Evolutionary conservation across 495 filamentous ascomycete genomes (phyloP), one percentile per base, ranked within the genome.

Genomic region (Aspergillus steynii): DNA sequence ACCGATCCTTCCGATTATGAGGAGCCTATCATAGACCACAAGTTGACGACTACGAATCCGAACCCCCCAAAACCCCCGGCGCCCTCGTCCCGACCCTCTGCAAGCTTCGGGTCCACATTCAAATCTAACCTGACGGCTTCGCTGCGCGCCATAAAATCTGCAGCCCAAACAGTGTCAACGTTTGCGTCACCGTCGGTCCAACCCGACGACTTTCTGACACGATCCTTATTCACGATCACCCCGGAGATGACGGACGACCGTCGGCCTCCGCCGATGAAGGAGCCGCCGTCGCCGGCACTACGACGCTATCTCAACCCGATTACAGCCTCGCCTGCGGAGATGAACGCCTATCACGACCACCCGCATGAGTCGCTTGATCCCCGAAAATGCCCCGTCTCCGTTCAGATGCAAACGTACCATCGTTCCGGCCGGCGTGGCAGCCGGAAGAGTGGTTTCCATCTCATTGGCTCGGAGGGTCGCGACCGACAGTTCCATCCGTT

Each of bases 121-220:
- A 96, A 92, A 66, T 99, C 95, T 2, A 98, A 98, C 65, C 81
- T 99, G 15, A 99, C 93, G 4, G 92, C 94, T 26, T 99, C 95
- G 0, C 75, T 99, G 55, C 86, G 90, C 34, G 92, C 90, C 29
- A 84, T 98, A 58, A 90, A 90, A 71, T 90, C 88, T 12, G 94
- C 93, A 0, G 93, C 93, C 25, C 88, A 85, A 60, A 90, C 90
- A 4, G 87, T 99, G 55, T 92, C 93, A 28, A 87, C 80, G 61
- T 86, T 97, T 61, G 76, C 86, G 3, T 80, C 88, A 12, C 83
- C 89, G 1, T 86, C 88, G 25, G 86, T 92, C 50, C 90, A 90
- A 42, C 88, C 91, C 7, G 91, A 97, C 61, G 92, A 96, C 69
- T 92, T 94, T 62, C 86, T 99, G 52, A 94, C 93, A 10, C 87